Base-by-base conservation (phyloP, 306 rosid genomes). In the Medicago arabica region DNA sequence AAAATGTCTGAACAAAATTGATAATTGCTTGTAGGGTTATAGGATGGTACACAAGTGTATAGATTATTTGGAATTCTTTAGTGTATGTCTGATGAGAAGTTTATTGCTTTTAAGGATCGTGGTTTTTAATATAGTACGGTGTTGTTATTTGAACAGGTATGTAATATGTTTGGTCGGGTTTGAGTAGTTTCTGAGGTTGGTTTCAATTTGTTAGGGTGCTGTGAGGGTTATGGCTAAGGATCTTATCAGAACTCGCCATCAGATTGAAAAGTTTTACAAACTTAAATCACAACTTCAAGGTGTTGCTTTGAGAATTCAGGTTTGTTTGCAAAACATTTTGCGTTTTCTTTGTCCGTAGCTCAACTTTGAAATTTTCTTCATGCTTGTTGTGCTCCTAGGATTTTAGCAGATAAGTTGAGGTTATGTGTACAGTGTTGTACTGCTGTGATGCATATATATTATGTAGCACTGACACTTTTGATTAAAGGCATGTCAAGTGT, bases 231-330 rank as follows among this genome's bases (percentile, higher is more conserved):
- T 93, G 98, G 96, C 98, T 1, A 93, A 93, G 74, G 96, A 93
- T 79, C 98, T 93, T 38, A 91, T 93, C 76, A 88, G 96, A 80
- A 93, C 96, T 14, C 88, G 98, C 31, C 98, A 93, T 85, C 98
- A 93, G 85, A 81, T 93, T 80, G 98, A 90, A 64, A 92, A 93
- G 75, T 90, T 90, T 77, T 90, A 87, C 87, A 88, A 90, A 88
- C 96, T 92, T 67, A 92, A 90, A 85, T 92, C 97, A 0, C 96
- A 92, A 85, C 94, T 92, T 51, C 94, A 92, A 86, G 96, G 96
- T 7, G 98, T 93, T 47, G 23, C 96, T 77, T 87, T 90, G 68
- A 90, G 95, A 85, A 89, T 90, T 80, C 95, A 93, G 91, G 98
- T 93, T 81, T 75, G 74, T 44, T 80, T 60, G 25, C 15, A 11